phyloP scores from a whole-genome alignment of 768 basidiomycete genomes.

The Mycena galopus region DNA sequence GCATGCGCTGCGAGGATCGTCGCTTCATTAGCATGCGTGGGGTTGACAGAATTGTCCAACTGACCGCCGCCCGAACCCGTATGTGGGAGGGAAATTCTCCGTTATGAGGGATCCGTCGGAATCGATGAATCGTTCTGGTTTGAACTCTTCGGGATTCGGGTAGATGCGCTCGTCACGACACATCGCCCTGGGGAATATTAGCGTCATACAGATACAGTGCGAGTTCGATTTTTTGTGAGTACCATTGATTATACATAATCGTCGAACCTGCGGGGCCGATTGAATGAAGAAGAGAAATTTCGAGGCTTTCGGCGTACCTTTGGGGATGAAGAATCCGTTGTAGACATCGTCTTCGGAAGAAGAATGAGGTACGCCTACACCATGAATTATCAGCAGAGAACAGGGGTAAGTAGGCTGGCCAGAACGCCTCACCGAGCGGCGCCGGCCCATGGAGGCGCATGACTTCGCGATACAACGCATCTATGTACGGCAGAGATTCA shows the following conservation, averaged over 20 bases:
- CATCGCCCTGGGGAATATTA: slow-evolving; percentile 45
- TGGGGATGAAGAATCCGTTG: slow-evolving; percentile 36
- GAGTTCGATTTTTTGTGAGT: not conserved
- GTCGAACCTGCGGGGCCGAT: slow-evolving; percentile 24
- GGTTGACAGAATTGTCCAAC: slow-evolving; percentile 6
- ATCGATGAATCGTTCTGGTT: slow-evolving; percentile 51
- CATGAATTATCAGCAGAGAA: not conserved
- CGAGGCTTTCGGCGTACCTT: slow-evolving; percentile 5
- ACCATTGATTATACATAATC: slow-evolving; percentile 39
- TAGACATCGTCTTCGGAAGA: slow-evolving; percentile 33
- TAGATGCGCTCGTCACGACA: slow-evolving; percentile 51
- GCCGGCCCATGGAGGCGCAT: slow-evolving; percentile 34
- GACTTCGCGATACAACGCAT: slow-evolving; percentile 31
- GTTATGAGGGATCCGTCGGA: slow-evolving; percentile 33
- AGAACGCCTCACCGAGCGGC: slow-evolving; percentile 24
- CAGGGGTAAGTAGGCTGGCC: not conserved
- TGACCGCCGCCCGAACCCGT: slow-evolving; percentile 35
- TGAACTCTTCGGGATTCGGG: slow-evolving; percentile 51
- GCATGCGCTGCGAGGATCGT: slow-evolving; percentile 34
- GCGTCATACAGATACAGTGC: not conserved
- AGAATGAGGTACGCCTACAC: slow-evolving; percentile 31
- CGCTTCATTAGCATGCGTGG: not conserved
- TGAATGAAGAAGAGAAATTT: not conserved
- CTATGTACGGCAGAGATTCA: slow-evolving; percentile 30
- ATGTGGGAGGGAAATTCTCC: slow-evolving; percentile 32